Evolutionary conservation across 116 monocot species (phyloP).

Genomic region (Dioscorea cayenensis): DNA sequence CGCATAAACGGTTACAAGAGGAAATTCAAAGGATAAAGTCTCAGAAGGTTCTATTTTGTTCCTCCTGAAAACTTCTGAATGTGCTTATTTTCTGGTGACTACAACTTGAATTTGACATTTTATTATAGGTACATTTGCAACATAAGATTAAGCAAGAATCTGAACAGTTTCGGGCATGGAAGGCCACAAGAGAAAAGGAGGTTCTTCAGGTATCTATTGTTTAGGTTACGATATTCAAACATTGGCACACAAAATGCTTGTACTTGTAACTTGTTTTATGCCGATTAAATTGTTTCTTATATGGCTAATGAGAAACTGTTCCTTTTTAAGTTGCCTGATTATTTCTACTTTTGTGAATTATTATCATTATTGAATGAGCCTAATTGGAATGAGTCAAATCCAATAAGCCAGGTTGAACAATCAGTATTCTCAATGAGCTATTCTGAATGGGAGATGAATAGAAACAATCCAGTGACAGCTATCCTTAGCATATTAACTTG

Average conservation of each 20-base stretch:
- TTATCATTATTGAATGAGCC: too few relatives aligned
- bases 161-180: conserved; percentile 88
- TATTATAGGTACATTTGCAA: conserved; percentile 78
- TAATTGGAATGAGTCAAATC: too few relatives aligned
- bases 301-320: too few relatives aligned
- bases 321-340: too few relatives aligned
- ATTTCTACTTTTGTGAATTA: too few relatives aligned
- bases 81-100: not conserved
- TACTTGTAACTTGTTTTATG: too few relatives aligned
- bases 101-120: not conserved
- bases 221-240: not conserved
- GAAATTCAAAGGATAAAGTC: conserved; percentile 90
- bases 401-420: too few relatives aligned
- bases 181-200: conserved; percentile 89
- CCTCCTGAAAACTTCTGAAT: not conserved
- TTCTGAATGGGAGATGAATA: too few relatives aligned
- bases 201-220: conserved; percentile 65
- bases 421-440: too few relatives aligned
- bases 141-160: conserved; percentile 96
- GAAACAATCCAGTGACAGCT: too few relatives aligned
- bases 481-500: too few relatives aligned
- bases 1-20: conserved; percentile 73
- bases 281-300: too few relatives aligned
- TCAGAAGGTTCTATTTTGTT: conserved; percentile 59
- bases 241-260: not conserved